Base-by-base conservation (phyloP, 306 rosid genomes). In the Quillaja saponaria region DNA sequence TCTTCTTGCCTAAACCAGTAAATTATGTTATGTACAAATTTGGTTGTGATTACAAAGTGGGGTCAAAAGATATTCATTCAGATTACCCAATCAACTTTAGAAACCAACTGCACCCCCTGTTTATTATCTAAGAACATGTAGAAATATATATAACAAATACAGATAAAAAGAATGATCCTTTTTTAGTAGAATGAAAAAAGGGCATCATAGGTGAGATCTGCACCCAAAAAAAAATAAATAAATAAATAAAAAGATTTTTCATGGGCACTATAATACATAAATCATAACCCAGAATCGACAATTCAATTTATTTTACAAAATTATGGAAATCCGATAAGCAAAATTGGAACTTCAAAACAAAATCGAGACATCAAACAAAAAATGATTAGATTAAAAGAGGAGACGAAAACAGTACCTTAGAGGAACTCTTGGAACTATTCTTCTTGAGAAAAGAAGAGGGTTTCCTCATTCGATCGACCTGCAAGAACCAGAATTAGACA, bases 391-490 rank as follows among this genome's bases (percentile, higher is more conserved):
- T 20, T 21, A 38, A 15, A 38, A 61, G 34, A 13, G 58, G 49
- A 21, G 37, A 35, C 2, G 10, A 8, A 12, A 39, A 8, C 44
- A 39, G 13, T 76, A 92, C 96, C 98, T 92, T 73, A 4, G 81
- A 76, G 34, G 86, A 78, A 45, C 56, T 52, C 81, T 81, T 88
- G 54, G 90, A 76, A 58, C 82, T 87, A 52, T 83, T 83, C 74
- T 49, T 86, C 57, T 76, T 83, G 28, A 45, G 81, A 50, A 95
- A 84, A 75, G 82, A 58, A 56, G 96, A 82, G 35, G 94, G 74
- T 78, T 86, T 86, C 63, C 85, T 94, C 99, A 92, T 92, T 72
- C 14, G 71, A 64, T 18, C 40, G 17, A 66, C 78, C 95, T 75
- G 95, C 81, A 74, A 82, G 50, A 71, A 78, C 63, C 31, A 76